Evolutionary conservation across 2,329 filamentous ascomycete genomes (phyloP).

Genomic region (Aschersonia sp.): DNA sequence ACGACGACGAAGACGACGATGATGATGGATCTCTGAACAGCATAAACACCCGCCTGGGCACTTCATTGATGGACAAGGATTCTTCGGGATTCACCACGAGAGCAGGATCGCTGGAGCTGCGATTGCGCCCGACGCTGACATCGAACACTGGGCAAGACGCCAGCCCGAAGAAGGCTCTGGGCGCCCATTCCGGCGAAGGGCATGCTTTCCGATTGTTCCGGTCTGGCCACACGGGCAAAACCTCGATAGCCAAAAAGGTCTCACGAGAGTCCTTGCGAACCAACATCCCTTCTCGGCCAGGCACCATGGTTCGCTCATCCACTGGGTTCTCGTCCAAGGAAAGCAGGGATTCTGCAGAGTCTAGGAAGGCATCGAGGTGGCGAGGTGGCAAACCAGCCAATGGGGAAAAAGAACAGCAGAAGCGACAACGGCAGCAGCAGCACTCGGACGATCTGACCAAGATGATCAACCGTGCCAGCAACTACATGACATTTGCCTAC

Average conservation of each 20-base stretch:
- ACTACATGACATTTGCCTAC: slow-evolving; percentile 94
- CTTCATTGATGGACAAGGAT: slow-evolving; percentile 27
- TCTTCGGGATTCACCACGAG: slow-evolving; percentile 40
- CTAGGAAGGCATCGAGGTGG: slow-evolving; percentile 37
- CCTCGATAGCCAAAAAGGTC: slow-evolving; percentile 30
- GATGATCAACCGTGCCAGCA: slow-evolving; percentile 91
- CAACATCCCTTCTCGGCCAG: slow-evolving; percentile 23
- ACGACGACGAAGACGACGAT: slow-evolving; percentile 34
- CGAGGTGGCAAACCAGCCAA: slow-evolving; percentile 32
- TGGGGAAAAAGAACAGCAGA: slow-evolving; percentile 28
- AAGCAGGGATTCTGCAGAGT: slow-evolving; percentile 17
- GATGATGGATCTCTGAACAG: slow-evolving; percentile 28
- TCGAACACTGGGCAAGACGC: slow-evolving; percentile 28
- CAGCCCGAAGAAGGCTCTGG: slow-evolving; percentile 29
- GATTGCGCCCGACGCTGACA: slow-evolving; percentile 69
- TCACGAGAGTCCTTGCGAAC: slow-evolving; percentile 42
- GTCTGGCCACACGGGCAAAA: slow-evolving; percentile 25
- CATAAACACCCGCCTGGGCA: slow-evolving; percentile 21
- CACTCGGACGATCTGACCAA: slow-evolving; percentile 81
- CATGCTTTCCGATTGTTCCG: slow-evolving; percentile 39
- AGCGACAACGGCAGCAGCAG: slow-evolving; percentile 24
- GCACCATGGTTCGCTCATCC: slow-evolving; percentile 26
- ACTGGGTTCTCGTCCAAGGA: slow-evolving; percentile 31
- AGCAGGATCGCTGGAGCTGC: slow-evolving; percentile 63
- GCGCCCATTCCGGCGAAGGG: slow-evolving; percentile 25